Conservation (phyloP, 495 filamentous ascomycete species). For the Talaromyces stipitatus region DNA sequence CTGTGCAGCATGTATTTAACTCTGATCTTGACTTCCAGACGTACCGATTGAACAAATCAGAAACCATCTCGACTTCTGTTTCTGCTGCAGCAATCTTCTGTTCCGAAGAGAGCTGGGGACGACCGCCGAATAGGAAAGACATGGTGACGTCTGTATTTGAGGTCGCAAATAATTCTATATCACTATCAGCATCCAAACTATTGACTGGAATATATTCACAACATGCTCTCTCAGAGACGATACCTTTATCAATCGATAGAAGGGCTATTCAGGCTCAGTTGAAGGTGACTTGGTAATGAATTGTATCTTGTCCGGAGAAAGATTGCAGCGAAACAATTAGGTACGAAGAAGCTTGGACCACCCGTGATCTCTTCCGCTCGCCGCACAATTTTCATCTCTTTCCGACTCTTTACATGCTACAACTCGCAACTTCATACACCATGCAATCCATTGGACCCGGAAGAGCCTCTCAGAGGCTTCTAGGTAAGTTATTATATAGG, state of each 20-base stretch:
- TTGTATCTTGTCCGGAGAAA: not conserved
- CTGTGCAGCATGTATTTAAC: not conserved
- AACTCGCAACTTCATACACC: slow-evolving; percentile 6
- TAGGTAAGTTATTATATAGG: slow-evolving; percentile 14
- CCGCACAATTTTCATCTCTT: slow-evolving; percentile 12
- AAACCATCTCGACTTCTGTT: slow-evolving; percentile 84
- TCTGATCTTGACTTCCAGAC: not conserved
- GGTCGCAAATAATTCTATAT: not conserved
- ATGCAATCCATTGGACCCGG: slow-evolving; percentile 34
- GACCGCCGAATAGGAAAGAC: slow-evolving; percentile 89
- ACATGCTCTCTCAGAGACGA: not conserved
- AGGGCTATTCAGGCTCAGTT: not conserved
- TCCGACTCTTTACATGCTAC: slow-evolving; percentile 9
- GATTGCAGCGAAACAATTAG: not conserved
- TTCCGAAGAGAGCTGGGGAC: slow-evolving; percentile 81
- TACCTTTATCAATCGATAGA: not conserved
- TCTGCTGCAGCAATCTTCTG: slow-evolving; percentile 94
- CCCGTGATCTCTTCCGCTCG: slow-evolving; percentile 16
- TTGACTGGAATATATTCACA: not conserved
- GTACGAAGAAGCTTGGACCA: slow-evolving; percentile 28
- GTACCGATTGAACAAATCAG: slow-evolving; percentile 95
- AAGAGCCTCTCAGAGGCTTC: slow-evolving; percentile 21
- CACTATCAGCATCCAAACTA: not conserved
- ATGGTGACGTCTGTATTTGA: slow-evolving; percentile 22
- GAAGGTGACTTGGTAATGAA: not conserved